These are phyloP conservation scores for Penicillium sclerotiorum DNA, from an alignment of 2,329 filamentous ascomycete species.

Conservation along the genomic window DNA sequence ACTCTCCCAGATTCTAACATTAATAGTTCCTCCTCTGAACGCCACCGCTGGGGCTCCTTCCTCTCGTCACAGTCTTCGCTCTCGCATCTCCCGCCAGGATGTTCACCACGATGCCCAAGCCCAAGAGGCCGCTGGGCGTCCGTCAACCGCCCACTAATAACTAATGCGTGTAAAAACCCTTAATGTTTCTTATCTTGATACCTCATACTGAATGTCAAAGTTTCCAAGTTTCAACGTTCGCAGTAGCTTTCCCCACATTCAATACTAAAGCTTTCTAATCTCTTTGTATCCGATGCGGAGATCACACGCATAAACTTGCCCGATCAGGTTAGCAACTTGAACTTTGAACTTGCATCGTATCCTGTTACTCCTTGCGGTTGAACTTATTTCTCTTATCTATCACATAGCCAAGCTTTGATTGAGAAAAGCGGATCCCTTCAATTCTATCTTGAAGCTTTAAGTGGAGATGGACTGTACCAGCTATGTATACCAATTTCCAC, in stretches of 20 bases:
- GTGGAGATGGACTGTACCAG: too few relatives aligned
- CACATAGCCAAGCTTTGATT: background rate
- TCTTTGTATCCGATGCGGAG: slow-evolving; percentile 9
- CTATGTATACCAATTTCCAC: too few relatives aligned
- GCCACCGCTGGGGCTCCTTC: slow-evolving; percentile 20
- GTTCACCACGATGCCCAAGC: background rate
- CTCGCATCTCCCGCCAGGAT: slow-evolving; percentile 20
- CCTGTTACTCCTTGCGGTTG: slow-evolving; percentile 2
- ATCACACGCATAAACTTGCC: background rate
- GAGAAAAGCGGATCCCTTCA: background rate
- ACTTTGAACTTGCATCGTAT: slow-evolving; percentile 1
- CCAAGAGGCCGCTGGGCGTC: slow-evolving; percentile 14
- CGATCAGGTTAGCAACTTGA: slow-evolving; percentile 1
- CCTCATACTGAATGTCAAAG: slow-evolving; percentile 1
- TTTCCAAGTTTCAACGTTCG: background rate
- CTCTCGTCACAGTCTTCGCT: slow-evolving; percentile 23
- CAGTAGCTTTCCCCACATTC: background rate
- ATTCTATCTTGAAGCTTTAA: background rate
- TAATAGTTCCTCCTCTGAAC: slow-evolving; percentile 22
- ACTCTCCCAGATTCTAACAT: background rate
- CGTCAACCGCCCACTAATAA: slow-evolving; percentile 25
- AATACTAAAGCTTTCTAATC: background rate
- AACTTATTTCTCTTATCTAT: background rate
- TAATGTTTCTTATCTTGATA: slow-evolving; percentile 9
- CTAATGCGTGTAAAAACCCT: slow-evolving; percentile 6